Conservation (phyloP, 2,329 filamentous ascomycete genomes). For the Fusarium stilboides region DNA sequence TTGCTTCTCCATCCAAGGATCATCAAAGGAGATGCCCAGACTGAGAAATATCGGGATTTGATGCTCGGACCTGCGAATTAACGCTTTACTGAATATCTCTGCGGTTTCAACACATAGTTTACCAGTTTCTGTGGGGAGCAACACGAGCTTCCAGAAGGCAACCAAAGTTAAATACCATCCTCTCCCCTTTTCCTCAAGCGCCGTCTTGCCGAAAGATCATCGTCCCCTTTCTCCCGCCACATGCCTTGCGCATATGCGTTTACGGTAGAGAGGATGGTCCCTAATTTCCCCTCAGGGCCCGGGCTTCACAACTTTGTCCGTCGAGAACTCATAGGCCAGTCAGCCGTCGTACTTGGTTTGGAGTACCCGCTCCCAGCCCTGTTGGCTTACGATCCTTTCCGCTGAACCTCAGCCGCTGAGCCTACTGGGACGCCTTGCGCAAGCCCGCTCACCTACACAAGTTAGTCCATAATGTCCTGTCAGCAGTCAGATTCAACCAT, state of each 20-base stretch:
- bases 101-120: conserved; percentile 27
- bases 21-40: conserved; percentile 30
- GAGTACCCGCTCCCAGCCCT: conserved; percentile 44
- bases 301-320: conserved; percentile 30
- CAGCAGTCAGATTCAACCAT: conserved; percentile 48
- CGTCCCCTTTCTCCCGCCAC: conserved; percentile 39
- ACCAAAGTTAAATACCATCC: conserved; percentile 28
- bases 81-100: conserved; percentile 19
- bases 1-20: conserved; percentile 21
- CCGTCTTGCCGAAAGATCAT: conserved; percentile 28
- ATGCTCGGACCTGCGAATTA: conserved; percentile 26
- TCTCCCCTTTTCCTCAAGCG: conserved; percentile 25
- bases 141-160: conserved; percentile 31
- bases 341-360: conserved; percentile 27
- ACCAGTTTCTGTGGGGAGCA: conserved; percentile 15
- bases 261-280: conserved; percentile 28
- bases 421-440: conserved; percentile 42
- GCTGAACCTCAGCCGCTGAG: conserved; percentile 44
- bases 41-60: conserved; percentile 12
- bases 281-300: conserved; percentile 43
- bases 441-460: conserved; percentile 41
- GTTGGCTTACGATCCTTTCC: conserved; percentile 49
- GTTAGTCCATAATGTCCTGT: conserved; percentile 22
- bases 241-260: conserved; percentile 28
- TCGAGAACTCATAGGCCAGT: conserved; percentile 30